Conservation (phyloP, 352 stramenopile species). For the Blastocystis sp. region DNA sequence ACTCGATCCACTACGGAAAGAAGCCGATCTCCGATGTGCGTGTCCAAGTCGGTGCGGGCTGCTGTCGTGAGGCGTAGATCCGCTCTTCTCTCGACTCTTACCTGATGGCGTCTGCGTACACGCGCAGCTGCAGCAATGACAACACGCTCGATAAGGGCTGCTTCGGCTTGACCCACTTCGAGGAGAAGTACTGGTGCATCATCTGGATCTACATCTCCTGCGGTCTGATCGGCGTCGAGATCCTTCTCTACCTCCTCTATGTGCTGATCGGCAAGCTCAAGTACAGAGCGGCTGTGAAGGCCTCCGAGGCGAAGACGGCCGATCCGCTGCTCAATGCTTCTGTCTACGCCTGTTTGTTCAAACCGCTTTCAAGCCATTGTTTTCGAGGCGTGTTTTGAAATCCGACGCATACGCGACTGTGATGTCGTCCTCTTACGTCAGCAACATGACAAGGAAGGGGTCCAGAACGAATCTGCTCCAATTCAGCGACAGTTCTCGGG, state of each 20-base stretch:
- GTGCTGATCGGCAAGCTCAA: background rate
- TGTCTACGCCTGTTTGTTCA: slow-evolving; percentile 24
- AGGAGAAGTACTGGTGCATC: slow-evolving; percentile 17
- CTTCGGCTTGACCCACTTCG: slow-evolving; percentile 14
- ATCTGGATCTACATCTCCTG: slow-evolving; percentile 28
- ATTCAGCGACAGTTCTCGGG: background rate
- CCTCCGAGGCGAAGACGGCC: background rate
- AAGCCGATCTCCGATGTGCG: slow-evolving; percentile 22
- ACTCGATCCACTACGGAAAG: slow-evolving; percentile 58
- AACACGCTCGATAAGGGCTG: background rate
- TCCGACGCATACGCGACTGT: background rate
- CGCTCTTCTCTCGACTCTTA: slow-evolving; percentile 45
- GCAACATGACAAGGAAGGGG: background rate
- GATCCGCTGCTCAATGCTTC: slow-evolving; percentile 3
- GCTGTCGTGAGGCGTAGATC: background rate
- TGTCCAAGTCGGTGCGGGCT: background rate
- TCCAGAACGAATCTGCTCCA: background rate
- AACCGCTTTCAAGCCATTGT: background rate
- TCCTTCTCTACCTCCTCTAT: slow-evolving; percentile 25
- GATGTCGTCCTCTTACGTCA: background rate
- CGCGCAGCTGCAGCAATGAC: slow-evolving; percentile 59
- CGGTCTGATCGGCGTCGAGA: slow-evolving; percentile 1
- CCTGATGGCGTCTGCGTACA: slow-evolving; percentile 42
- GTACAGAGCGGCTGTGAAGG: slow-evolving; percentile 14
- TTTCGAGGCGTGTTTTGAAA: background rate